These are phyloP conservation scores for Eimeria tenella DNA, from an alignment of 169 alveolate genomes.

Conservation along the genomic window DNA sequence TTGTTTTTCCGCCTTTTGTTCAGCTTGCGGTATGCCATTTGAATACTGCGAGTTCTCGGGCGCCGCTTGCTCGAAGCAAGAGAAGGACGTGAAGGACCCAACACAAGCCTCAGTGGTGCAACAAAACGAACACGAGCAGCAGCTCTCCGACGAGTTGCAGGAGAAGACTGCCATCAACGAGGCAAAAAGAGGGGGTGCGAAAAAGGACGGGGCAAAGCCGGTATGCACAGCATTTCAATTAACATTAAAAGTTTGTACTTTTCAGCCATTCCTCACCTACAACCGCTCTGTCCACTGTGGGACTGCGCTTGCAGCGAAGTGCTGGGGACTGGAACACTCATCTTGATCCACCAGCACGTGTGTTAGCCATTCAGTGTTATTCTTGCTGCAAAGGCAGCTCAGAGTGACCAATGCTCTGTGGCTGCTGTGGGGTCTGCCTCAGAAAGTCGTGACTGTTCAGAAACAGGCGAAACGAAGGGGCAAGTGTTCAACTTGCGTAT, in stretches of 20 bases:
- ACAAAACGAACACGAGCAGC: slow-evolving; percentile 44
- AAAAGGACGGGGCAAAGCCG: slow-evolving; percentile 37
- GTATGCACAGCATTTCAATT: neutral
- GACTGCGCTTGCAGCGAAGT: too few relatives aligned
- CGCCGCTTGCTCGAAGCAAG: slow-evolving; percentile 41
- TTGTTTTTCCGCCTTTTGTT: too few relatives aligned
- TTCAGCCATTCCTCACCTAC: neutral
- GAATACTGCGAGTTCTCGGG: slow-evolving; percentile 73
- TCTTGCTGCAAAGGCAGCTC: too few relatives aligned
- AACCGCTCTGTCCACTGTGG: too few relatives aligned
- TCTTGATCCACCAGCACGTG: too few relatives aligned
- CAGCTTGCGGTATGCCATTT: slow-evolving; percentile 64
- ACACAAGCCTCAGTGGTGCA: slow-evolving; percentile 9
- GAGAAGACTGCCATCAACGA: slow-evolving; percentile 38
- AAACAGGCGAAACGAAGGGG: slow-evolving; percentile 67
- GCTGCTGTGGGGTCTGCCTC: neutral
- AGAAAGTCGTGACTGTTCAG: slow-evolving; percentile 59
- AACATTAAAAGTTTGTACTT: neutral
- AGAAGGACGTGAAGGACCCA: slow-evolving; percentile 9
- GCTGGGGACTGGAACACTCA: too few relatives aligned
- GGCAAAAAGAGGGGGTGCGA: slow-evolving; percentile 45
- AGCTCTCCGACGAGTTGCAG: slow-evolving; percentile 24
- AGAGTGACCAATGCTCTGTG: too few relatives aligned
- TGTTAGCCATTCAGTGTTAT: too few relatives aligned
- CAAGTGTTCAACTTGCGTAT: slow-evolving; percentile 5